A percentile compares a stretch with the other conserved stretches of the same genome.
These are phyloP conservation scores for Neonothopanus nambi DNA, from an alignment of 1,284 basidiomycete genomes.

Conservation along the genomic window DNA sequence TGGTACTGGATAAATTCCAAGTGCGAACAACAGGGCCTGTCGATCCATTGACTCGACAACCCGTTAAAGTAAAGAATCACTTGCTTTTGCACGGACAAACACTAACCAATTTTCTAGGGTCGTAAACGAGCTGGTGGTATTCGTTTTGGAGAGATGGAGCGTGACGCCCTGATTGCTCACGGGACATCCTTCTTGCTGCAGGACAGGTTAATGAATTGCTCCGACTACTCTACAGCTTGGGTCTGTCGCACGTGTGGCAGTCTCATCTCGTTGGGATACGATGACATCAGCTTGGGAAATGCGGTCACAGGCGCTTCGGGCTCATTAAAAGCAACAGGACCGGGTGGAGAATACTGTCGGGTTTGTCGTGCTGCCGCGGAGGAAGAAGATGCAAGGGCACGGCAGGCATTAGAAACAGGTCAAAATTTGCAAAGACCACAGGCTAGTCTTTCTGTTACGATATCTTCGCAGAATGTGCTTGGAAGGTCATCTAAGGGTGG, in stretches of 20 bases:
- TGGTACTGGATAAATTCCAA: slow-evolving; percentile 99
- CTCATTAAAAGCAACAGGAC: slow-evolving; percentile 56
- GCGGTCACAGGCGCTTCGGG: slow-evolving; percentile 52
- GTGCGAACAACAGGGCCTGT: slow-evolving; percentile 98
- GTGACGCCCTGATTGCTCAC: slow-evolving; percentile 97
- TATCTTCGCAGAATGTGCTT: slow-evolving; percentile 67
- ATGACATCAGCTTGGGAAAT: slow-evolving; percentile 76
- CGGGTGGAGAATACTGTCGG: slow-evolving; percentile 88
- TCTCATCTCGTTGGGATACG: slow-evolving; percentile 93
- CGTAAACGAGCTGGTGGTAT: slow-evolving; percentile 98
- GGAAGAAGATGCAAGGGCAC: slow-evolving; percentile 56
- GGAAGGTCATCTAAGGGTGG: slow-evolving; percentile 62
- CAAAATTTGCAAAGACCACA: slow-evolving; percentile 40
- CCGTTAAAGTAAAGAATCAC: slow-evolving; percentile 78
- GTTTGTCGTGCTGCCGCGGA: slow-evolving; percentile 79
- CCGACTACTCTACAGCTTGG: slow-evolving; percentile 98
- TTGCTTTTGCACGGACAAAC: slow-evolving; percentile 2
- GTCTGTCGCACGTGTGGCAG: slow-evolving; percentile 96
- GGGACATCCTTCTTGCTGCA: slow-evolving; percentile 98
- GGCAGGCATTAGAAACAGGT: slow-evolving; percentile 53
- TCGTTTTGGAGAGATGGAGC: slow-evolving; percentile 99
- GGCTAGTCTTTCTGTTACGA: slow-evolving; percentile 59
- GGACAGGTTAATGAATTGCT: slow-evolving; percentile 99
- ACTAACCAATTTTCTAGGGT: slow-evolving; percentile 55
- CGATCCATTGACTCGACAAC: slow-evolving; percentile 93